A percentile compares a stretch with the other conserved stretches of the same genome.
Conservation (phyloP, 2,329 filamentous ascomycete genomes). For the Aspergillus novofumigatus region DNA sequence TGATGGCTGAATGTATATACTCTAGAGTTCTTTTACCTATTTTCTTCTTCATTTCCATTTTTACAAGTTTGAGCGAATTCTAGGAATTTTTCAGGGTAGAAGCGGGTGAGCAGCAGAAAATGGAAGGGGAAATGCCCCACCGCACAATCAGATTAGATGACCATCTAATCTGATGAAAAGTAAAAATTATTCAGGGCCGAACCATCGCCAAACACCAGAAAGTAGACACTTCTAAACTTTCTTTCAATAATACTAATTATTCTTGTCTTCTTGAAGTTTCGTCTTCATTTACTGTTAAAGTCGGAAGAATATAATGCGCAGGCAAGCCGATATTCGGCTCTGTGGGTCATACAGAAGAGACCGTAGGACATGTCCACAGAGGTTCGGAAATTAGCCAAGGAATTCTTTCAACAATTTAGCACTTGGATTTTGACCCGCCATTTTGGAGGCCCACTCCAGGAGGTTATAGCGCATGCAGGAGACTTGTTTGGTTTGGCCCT, state of each 20-base stretch:
- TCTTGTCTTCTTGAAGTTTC: neutral
- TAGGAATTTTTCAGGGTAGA: neutral
- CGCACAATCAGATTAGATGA: conserved; percentile 28
- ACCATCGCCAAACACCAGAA: neutral
- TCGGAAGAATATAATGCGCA: neutral
- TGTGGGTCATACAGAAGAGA: neutral
- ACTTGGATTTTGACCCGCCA: neutral
- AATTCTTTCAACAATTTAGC: neutral
- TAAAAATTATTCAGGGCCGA: neutral
- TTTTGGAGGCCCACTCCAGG: too few relatives aligned
- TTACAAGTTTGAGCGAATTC: neutral
- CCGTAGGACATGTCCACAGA: neutral
- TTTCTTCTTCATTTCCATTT: neutral
- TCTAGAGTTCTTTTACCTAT: conserved; percentile 5
- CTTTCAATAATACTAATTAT: neutral
- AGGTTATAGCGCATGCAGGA: neutral
- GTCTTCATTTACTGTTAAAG: neutral
- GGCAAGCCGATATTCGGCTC: neutral
- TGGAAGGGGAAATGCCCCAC: neutral
- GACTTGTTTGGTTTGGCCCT: neutral
- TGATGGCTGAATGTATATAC: conserved; percentile 2
- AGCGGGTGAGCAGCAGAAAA: neutral
- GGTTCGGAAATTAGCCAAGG: neutral
- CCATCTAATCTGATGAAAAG: conserved; percentile 26
- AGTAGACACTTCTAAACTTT: neutral